Conservation (phyloP, 1,139 yeast genomes). For the Scheffersomyces illinoinensis region DNA sequence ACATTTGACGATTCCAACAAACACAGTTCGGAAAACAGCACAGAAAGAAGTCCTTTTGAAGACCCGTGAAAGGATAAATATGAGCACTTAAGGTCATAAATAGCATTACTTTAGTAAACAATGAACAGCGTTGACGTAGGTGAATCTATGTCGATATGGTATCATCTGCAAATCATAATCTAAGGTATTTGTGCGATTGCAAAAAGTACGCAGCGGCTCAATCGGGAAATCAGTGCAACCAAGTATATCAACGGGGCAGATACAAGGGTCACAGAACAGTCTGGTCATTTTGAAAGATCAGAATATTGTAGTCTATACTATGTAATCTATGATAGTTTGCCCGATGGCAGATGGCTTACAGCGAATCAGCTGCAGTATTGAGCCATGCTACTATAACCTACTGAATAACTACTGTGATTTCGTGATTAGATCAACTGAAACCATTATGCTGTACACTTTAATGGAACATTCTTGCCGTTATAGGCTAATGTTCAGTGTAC, state of each 20-base stretch:
- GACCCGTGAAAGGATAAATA: slow-evolving; percentile 18
- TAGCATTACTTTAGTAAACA: neutral
- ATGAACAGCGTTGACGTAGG: neutral
- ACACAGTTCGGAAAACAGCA: slow-evolving; percentile 13
- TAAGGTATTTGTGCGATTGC: neutral
- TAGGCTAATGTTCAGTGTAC: neutral
- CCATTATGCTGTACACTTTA: neutral
- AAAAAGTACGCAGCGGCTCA: neutral
- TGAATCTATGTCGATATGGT: neutral
- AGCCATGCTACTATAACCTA: neutral
- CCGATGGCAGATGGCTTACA: neutral
- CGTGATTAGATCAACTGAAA: neutral
- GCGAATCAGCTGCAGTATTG: neutral
- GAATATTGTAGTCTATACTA: neutral
- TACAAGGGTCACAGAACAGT: neutral
- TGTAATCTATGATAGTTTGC: neutral
- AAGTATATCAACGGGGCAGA: neutral
- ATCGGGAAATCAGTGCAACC: neutral
- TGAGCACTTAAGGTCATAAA: neutral
- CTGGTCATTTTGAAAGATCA: no score
- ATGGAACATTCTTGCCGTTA: no score
- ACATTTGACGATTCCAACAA: slow-evolving; percentile 26
- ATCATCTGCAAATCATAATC: no score
- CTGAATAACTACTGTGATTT: neutral
- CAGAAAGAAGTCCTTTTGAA: slow-evolving; percentile 32